Base-by-base conservation (phyloP, 345 rosid species). In the Arabidopsis suecica region DNA sequence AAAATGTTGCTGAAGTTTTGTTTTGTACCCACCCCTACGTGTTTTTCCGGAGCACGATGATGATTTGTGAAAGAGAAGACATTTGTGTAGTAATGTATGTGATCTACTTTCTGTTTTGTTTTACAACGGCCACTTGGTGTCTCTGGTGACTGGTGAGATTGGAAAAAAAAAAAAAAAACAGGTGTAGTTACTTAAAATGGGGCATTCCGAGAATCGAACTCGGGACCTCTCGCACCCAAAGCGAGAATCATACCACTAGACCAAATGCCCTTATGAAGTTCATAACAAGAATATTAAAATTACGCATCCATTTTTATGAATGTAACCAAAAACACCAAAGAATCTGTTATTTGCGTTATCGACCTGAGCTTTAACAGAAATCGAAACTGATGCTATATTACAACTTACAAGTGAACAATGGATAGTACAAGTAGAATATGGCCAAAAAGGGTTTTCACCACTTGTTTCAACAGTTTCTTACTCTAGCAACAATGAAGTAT, bases 201-300 rank as follows among this genome's bases (percentile, higher is more conserved):
- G 83, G 82, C 83, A 83, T 89, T 91, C 90, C 85, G 86, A 86
- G 89, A 88, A 88, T 91, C 79, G 89, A 89, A 89, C 88, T 85
- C 87, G 86, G 87, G 90, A 85, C 90, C 90, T 87, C 86, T 86
- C 80, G 88, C 87, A 88, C 89, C 86, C 89, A 81, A 90, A 90
- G 91, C 87, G 86, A 90, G 91, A 84, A 86, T 88, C 86, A 83
- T 85, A 75, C 88, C 91, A 84, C 88, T 84, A 86, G 86, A 89
- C 87, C 88, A 86, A 91, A 91, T 80, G 90, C 96, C 88, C 88
- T 48, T 2, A 0, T 16, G 18, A 16, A 16, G 6, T 5, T 32
- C 0, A 0, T 0, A 0, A 16, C 18, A 5, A 1, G 1, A 22
- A 5, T 13, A 37, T 4, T 1, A 5, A 2, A 9, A 37, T 7